These are phyloP conservation scores for Pseudocercospora macadamiae DNA, from an alignment of 2,329 filamentous ascomycete species.

Conservation along the genomic window DNA sequence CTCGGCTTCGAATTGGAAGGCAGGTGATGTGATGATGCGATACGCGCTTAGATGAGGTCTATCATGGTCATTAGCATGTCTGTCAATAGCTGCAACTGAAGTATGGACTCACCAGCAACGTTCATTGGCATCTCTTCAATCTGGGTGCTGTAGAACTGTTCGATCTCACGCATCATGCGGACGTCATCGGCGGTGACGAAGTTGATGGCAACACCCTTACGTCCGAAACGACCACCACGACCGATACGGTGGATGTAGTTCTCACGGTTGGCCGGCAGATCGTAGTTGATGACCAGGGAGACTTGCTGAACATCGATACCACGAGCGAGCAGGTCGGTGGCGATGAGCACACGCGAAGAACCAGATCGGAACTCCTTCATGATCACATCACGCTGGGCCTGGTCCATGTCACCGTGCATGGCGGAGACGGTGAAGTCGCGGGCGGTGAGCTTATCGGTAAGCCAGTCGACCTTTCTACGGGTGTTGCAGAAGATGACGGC, in stretches of 20 bases:
- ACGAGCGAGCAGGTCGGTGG: slow-evolving; percentile 95
- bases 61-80: slow-evolving; percentile 42
- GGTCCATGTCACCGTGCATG: slow-evolving; percentile 99
- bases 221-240: slow-evolving; percentile 98
- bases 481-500: slow-evolving; percentile 99
- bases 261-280: slow-evolving; percentile 96
- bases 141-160: slow-evolving; percentile 99
- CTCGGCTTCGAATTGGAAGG: slow-evolving; percentile 30
- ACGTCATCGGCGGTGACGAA: slow-evolving; percentile 99
- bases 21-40: slow-evolving; percentile 20
- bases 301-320: slow-evolving; percentile 99
- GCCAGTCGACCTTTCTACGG: slow-evolving; percentile 99
- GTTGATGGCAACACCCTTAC: slow-evolving; percentile 99
- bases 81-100: background rate
- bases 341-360: slow-evolving; percentile 96
- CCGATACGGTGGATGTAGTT: slow-evolving; percentile 99
- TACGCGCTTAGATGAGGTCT: slow-evolving; percentile 45
- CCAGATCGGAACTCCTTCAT: slow-evolving; percentile 99
- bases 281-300: slow-evolving; percentile 99
- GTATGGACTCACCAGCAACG: slow-evolving; percentile 61
- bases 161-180: slow-evolving; percentile 99
- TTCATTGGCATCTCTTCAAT: slow-evolving; percentile 99
- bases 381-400: slow-evolving; percentile 95
- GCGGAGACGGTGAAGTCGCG: slow-evolving; percentile 98
- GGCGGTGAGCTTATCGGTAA: slow-evolving; percentile 97